Conservation (phyloP, 1,284 basidiomycete genomes). For the Ustilago trichophora region DNA sequence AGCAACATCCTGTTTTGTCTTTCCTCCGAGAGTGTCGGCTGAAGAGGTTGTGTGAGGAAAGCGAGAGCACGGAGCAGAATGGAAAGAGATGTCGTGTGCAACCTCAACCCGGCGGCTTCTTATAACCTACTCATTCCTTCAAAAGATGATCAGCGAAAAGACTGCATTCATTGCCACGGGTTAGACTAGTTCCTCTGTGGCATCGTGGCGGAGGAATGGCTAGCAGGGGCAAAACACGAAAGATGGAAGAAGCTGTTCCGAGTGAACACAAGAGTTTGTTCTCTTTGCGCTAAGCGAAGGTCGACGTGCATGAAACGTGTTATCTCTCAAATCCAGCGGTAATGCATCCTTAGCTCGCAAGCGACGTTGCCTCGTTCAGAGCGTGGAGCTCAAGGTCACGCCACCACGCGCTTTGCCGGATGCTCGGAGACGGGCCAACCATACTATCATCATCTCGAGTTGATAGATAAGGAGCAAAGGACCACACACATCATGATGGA, state of each 20-base stretch:
- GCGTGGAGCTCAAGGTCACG: too few species aligned
- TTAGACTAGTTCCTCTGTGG: not conserved
- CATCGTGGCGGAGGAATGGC: not conserved
- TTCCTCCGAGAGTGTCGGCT: not conserved
- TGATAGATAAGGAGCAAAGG: too few species aligned
- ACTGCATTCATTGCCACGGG: not conserved
- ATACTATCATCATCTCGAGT: too few species aligned
- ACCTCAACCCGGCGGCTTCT: not conserved
- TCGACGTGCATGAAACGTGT: constrained; percentile 11
- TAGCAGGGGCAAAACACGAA: too few species aligned
- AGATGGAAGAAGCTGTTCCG: constrained; percentile 21
- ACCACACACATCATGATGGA: too few species aligned
- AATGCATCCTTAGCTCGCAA: not conserved
- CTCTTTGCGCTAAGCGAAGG: constrained; percentile 13
- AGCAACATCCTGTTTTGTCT: constrained; percentile 6
- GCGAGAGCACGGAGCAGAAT: too few species aligned
- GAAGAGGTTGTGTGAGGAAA: too few species aligned
- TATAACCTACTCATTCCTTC: not conserved
- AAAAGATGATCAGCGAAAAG: too few species aligned
- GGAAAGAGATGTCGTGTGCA: constrained; percentile 19
- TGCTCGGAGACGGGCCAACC: too few species aligned
- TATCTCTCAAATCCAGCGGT: not conserved
- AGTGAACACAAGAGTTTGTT: constrained; percentile 1
- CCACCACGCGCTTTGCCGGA: not conserved
- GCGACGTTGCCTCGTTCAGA: too few species aligned